These are phyloP conservation scores for Solanum arcanum DNA, from an alignment of 257 asterid genomes.

Conservation along the genomic window DNA sequence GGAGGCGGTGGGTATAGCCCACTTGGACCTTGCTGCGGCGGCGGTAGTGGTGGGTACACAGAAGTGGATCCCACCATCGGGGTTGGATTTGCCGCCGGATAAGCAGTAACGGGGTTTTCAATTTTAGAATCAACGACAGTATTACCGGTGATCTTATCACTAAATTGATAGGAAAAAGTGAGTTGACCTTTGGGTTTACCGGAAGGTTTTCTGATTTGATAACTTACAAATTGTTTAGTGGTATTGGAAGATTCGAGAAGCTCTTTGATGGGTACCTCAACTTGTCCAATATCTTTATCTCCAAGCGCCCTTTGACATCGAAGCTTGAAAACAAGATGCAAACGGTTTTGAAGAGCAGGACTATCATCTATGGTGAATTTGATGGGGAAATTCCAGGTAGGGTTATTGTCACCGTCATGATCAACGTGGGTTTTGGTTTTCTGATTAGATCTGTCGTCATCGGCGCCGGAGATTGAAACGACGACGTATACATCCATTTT, in stretches of 20 bases:
- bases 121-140: background rate
- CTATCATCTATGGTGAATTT: constrained; percentile 52
- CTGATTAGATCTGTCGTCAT: constrained; percentile 20
- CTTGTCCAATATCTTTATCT: constrained; percentile 58
- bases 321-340: constrained; percentile 38
- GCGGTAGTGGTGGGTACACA: constrained; percentile 16
- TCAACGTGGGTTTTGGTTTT: constrained; percentile 39
- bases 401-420: constrained; percentile 40
- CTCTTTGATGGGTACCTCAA: constrained; percentile 49
- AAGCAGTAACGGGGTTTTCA: constrained; percentile 26
- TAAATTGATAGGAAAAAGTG: constrained; percentile 44
- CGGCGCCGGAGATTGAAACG: constrained; percentile 48
- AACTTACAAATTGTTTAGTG: constrained; percentile 34
- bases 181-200: constrained; percentile 76
- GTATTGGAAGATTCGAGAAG: constrained; percentile 35
- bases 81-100: constrained; percentile 15
- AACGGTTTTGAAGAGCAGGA: constrained; percentile 46
- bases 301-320: constrained; percentile 49
- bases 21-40: background rate
- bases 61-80: constrained; percentile 34
- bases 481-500: constrained; percentile 58
- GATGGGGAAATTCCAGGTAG: constrained; percentile 56
- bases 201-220: constrained; percentile 67
- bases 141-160: constrained; percentile 18
- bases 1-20: constrained; percentile 19